Evolutionary conservation across 2,329 filamentous ascomycete species (phyloP).

Genomic region (Colletotrichum australisinense): DNA sequence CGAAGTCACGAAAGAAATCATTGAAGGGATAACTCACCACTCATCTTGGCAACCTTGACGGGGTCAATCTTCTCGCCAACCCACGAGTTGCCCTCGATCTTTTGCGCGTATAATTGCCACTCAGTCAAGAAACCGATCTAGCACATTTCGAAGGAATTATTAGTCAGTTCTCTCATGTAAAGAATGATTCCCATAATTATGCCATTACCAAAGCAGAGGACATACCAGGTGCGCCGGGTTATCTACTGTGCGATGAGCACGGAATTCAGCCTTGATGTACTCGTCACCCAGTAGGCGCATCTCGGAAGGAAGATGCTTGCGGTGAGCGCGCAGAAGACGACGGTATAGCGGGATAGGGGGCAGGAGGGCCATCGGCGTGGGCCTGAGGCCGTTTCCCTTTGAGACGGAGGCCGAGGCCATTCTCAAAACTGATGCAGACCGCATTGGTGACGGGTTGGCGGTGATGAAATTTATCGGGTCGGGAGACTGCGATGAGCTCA

Average conservation of each 20-base stretch:
- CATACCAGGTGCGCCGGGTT: constrained; percentile 89
- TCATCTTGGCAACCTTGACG: constrained; percentile 91
- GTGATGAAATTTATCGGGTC: neutral
- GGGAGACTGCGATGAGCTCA: neutral
- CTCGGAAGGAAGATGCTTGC: constrained; percentile 79
- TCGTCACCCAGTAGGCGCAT: constrained; percentile 88
- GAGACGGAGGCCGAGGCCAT: constrained; percentile 51
- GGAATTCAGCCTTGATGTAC: constrained; percentile 94
- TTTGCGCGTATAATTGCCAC: constrained; percentile 96
- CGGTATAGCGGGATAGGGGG: constrained; percentile 92
- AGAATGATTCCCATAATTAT: no score
- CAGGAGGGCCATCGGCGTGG: constrained; percentile 73
- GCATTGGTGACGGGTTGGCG: neutral
- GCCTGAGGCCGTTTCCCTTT: constrained; percentile 46
- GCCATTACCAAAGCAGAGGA: no score
- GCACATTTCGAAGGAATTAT: neutral
- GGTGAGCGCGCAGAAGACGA: constrained; percentile 85
- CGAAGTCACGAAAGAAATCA: neutral
- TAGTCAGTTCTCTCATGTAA: neutral
- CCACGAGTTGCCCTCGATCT: constrained; percentile 90
- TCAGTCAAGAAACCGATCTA: constrained; percentile 96
- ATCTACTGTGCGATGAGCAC: constrained; percentile 83
- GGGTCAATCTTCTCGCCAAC: constrained; percentile 85
- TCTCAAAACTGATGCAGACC: neutral
- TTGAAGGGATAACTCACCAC: constrained; percentile 69